Conservation (phyloP, 805 yeast genomes). For the Nakazawaea populi region DNA sequence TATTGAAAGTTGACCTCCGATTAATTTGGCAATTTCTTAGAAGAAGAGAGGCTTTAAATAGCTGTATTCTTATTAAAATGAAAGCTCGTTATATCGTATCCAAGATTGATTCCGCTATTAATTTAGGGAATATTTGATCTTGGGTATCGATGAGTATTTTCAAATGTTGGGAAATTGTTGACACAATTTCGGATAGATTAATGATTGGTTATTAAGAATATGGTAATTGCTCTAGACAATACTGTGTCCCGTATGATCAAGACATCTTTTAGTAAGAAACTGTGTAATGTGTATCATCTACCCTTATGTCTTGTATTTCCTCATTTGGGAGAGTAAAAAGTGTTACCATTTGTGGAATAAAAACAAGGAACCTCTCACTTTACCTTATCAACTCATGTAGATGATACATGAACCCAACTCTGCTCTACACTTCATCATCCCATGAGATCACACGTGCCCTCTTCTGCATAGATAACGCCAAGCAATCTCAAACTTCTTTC, state of each 20-base stretch:
- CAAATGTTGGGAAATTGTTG: conserved; percentile 23
- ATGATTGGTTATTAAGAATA: conserved; percentile 24
- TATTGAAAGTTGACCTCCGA: conserved; percentile 14
- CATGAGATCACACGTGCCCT: too few relatives aligned
- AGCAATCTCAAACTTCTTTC: too few relatives aligned
- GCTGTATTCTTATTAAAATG: conserved; percentile 4
- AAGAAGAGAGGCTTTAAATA: background rate
- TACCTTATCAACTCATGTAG: too few relatives aligned
- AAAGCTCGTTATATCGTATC: conserved; percentile 8
- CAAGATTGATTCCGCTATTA: conserved; percentile 25
- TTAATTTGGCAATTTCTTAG: conserved; percentile 21
- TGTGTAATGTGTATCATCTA: too few relatives aligned
- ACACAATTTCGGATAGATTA: conserved; percentile 22
- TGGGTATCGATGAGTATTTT: conserved; percentile 11
- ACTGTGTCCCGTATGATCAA: conserved; percentile 30
- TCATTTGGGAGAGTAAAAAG: too few relatives aligned
- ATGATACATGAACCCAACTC: too few relatives aligned
- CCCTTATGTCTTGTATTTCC: too few relatives aligned
- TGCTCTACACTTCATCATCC: too few relatives aligned
- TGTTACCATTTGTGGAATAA: too few relatives aligned
- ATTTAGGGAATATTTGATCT: conserved; percentile 22
- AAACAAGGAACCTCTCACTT: too few relatives aligned
- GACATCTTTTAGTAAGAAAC: conserved; percentile 14
- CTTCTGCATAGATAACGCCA: too few relatives aligned
- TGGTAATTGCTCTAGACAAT: conserved; percentile 16